Conservation (phyloP, 495 filamentous ascomycete genomes). For the Trichoderma reesei region DNA sequence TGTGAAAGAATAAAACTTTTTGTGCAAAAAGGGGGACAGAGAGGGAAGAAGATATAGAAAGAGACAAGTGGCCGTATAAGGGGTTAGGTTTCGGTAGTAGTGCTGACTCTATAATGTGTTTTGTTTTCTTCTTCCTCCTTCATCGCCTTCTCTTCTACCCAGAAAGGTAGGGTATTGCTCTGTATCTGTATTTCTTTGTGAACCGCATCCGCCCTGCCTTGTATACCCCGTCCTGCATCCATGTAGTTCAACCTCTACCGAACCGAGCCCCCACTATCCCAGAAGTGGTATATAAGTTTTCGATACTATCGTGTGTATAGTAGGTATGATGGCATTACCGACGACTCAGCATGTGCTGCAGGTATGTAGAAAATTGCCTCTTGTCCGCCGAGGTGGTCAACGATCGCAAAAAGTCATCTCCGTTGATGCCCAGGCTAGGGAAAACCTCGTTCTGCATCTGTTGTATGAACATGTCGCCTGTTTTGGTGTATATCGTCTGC, state of each 20-base stretch:
- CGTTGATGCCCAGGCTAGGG: constrained; percentile 36
- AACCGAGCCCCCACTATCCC: neutral
- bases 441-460: constrained; percentile 41
- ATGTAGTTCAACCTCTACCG: neutral
- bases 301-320: neutral
- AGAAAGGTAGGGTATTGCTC: too few relatives aligned
- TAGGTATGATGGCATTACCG: constrained; percentile 2
- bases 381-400: constrained; percentile 40
- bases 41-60: neutral
- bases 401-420: constrained; percentile 37
- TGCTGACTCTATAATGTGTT: too few relatives aligned
- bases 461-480: constrained; percentile 48
- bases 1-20: too few relatives aligned
- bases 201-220: too few relatives aligned
- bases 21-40: neutral
- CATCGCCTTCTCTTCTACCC: too few relatives aligned
- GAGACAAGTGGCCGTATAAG: neutral
- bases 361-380: constrained; percentile 38
- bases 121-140: too few relatives aligned
- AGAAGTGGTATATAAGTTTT: neutral
- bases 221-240: too few relatives aligned
- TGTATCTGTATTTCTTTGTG: too few relatives aligned
- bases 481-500: constrained; percentile 78
- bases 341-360: constrained; percentile 34
- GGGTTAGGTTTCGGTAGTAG: too few relatives aligned